phyloP scores from a whole-genome alignment of 73 alveolate genomes.

The Tetrahymena borealis region DNA sequence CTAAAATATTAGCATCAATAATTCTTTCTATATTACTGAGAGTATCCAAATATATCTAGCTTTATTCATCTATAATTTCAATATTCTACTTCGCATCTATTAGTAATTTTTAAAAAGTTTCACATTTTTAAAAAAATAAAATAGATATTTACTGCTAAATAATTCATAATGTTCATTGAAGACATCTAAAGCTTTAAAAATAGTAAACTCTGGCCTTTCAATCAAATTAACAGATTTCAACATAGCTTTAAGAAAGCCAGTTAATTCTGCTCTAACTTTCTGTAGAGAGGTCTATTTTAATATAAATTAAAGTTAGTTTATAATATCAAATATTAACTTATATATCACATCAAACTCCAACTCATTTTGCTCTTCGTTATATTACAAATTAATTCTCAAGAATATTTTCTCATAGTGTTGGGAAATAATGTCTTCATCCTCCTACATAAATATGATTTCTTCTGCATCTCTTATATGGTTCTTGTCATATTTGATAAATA shows the following conservation, averaged over 20 bases:
- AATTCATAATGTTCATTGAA: neutral
- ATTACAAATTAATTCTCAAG: neutral
- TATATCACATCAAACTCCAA: neutral
- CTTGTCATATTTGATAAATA: neutral
- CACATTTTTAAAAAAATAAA: too few species aligned
- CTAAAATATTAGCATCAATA: neutral
- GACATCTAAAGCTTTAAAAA: neutral
- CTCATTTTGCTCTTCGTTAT: neutral
- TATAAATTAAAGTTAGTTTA: neutral
- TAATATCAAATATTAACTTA: neutral
- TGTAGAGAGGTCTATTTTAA: neutral
- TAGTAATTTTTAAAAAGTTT: too few species aligned
- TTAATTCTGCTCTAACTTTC: neutral
- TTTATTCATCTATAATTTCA: neutral
- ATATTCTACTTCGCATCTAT: neutral
- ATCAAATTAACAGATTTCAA: neutral
- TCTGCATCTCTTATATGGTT: neutral
- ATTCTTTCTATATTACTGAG: neutral
- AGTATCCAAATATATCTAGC: neutral
- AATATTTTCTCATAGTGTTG: neutral
- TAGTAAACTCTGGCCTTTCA: neutral
- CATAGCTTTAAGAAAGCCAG: neutral
- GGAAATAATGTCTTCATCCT: neutral
- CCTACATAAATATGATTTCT: neutral
- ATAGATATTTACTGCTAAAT: neutral